A percentile compares a stretch with the other conserved stretches of the same genome.
phyloP scores from a whole-genome alignment of 78 protist species.

The Guillardia theta region DNA sequence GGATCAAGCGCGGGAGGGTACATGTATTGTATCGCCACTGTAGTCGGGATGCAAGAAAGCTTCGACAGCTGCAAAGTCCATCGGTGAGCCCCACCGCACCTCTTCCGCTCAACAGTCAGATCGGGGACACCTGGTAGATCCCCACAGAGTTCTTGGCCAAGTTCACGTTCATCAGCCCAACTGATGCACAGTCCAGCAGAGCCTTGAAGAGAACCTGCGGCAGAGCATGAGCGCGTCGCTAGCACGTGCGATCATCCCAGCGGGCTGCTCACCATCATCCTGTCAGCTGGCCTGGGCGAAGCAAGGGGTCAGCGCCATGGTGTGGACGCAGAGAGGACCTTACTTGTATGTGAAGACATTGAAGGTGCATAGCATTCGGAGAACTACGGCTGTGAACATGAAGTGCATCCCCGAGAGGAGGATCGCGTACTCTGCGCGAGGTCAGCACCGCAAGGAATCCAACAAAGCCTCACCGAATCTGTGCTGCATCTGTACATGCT shows the following conservation, averaged over 20 bases:
- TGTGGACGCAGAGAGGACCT: not conserved
- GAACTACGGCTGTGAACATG: not conserved
- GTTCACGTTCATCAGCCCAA: not conserved
- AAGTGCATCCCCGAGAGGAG: not conserved
- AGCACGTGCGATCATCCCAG: not conserved
- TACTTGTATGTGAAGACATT: not conserved
- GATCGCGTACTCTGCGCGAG: not conserved
- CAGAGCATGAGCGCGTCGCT: too few species aligned
- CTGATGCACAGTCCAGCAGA: not conserved
- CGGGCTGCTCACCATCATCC: not conserved
- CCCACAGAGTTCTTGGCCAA: conserved; percentile 18
- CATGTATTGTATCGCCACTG: not conserved
- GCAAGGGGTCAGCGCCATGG: not conserved
- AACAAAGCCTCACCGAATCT: not conserved
- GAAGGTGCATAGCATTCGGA: not conserved
- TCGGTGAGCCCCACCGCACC: not conserved
- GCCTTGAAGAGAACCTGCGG: not conserved
- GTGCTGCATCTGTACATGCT: not conserved
- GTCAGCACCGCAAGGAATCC: not conserved
- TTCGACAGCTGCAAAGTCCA: conserved; percentile 1
- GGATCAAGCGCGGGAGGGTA: not conserved
- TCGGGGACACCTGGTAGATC: not conserved
- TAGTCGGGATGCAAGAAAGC: not conserved
- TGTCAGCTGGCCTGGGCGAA: not conserved
- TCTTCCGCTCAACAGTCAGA: not conserved